Evolutionary conservation across 2,329 filamentous ascomycete genomes (phyloP).

Genomic region (Hypocrella siamensis): DNA sequence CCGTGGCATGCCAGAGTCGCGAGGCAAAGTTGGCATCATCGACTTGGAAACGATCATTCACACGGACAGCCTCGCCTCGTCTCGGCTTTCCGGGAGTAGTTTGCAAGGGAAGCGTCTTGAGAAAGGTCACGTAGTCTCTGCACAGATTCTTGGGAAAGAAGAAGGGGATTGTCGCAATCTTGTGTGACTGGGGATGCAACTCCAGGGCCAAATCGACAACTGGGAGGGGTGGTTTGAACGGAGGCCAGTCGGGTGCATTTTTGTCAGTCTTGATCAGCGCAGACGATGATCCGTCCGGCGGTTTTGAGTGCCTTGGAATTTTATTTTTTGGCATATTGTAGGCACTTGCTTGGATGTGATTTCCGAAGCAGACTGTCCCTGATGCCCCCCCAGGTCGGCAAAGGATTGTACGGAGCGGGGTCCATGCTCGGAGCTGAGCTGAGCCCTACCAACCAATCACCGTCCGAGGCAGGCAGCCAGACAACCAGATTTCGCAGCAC

Average conservation of each 20-base stretch:
- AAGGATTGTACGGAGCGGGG: too few species aligned
- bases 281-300: constrained; percentile 3
- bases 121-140: constrained; percentile 59
- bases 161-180: constrained; percentile 57
- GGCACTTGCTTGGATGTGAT: too few species aligned
- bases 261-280: constrained; percentile 24
- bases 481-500: too few species aligned
- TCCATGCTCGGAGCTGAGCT: too few species aligned
- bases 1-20: constrained; percentile 62
- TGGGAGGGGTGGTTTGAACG: constrained; percentile 53
- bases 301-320: constrained; percentile 1
- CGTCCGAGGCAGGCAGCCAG: too few species aligned
- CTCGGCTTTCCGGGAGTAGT: constrained; percentile 70
- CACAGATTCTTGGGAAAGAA: constrained; percentile 65
- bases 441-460: too few species aligned
- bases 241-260: too few species aligned
- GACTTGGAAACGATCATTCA: constrained; percentile 82
- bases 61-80: constrained; percentile 63
- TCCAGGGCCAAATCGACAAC: constrained; percentile 46
- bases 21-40: constrained; percentile 61
- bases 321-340: background rate
- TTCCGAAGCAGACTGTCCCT: too few species aligned
- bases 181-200: constrained; percentile 31
- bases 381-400: too few species aligned
- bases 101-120: constrained; percentile 50